Base-by-base conservation (phyloP, 768 basidiomycete species). In the Agrocybe pediades region DNA sequence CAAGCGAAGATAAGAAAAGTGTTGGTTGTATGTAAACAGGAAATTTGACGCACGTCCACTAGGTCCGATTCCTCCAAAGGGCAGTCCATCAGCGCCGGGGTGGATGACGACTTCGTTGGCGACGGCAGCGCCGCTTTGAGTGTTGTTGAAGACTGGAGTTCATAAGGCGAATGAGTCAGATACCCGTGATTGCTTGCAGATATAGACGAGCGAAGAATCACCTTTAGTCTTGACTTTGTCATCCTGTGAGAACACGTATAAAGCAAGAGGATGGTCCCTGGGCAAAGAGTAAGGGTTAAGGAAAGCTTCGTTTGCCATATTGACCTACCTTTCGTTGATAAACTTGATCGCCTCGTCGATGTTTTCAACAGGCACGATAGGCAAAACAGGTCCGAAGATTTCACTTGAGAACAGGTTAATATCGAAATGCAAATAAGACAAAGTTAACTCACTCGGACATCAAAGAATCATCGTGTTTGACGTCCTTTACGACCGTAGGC, bases 351-450 rank as follows among this genome's bases (percentile, higher is more conserved):
- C 92, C 33, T 82, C 85, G 27, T 92, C 88, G 6, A 90, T 49
- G 50, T 79, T 65, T n/a, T 86, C 80, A 21, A 93, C 84, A 0
- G 86, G 80, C 0, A 95, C 71, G 36, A 95, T 75, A 2, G 90
- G 87, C 20, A 95, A 71, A 9, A 95, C 59, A 7, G 93, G 92
- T 0, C 92, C 93, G 60, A 95, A 94, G 40, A 94, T 77, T 62
- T 95, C 93, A 55, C 90, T 92, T 57, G 25, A 30, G 1, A 43
- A 42, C 13, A 47, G 4, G 36, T 13, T 24, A 9, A 3, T 13
- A 19, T 16, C 24, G 19, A 26, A 21, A 17, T 19, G 17, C 36
- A 19, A 19, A 43, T 24, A 0, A 20, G 1, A 9, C 16, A 6
- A 11, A 2, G 29, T 17, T 39, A 54, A 75, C 86, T 46, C 60